Base-by-base conservation (phyloP, 495 filamentous ascomycete species). In the Penicillium taxi region DNA sequence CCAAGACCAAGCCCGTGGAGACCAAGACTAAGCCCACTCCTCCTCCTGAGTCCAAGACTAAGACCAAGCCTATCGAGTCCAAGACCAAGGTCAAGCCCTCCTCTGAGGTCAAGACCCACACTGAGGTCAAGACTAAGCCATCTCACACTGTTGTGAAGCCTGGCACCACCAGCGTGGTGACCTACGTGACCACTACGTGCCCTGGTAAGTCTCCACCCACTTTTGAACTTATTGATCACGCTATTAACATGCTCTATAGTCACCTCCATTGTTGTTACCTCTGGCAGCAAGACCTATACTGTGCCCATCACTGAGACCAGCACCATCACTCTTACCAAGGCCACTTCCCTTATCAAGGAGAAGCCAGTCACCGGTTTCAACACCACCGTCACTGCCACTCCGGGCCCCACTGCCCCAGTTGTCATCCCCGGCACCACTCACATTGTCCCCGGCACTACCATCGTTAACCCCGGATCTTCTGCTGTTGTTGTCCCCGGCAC, bases 241-340 rank as follows among this genome's bases (percentile, higher is more conserved):
- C 27, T 9, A 35, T 24, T 53, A 45, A 56, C 35, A 26, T 14
- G 28, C 9, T 16, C 21, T 39, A n/a, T 20, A 64, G 62, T 62
- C 28, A 56, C 59, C 42, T 41, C 50, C 6, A 49, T 54, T 11
- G 39, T 47, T 35, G 47, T 59, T 37, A 59, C 52, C 39, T 50
- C 56, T 39, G 63, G 63, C 23, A 52, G 45, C 22, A 38, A 36
- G 40, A 60, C 56, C 37, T 37, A 25, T 1, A 58, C 52, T 25
- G 37, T 64, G 25, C 62, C 62, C 3, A 46, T 64, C 28, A 64
- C 61, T 12, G 22, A 46, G 45, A 66, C 62, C 31, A 63, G 44
- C 55, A 59, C 53, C 41, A 45, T 66, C 36, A 66, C 59, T 4
- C 32, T 59, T 23, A 62, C 60, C 56, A 52, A 39, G 38, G 54